Base-by-base conservation (phyloP, 768 basidiomycete genomes). In the Epithele typhae region DNA sequence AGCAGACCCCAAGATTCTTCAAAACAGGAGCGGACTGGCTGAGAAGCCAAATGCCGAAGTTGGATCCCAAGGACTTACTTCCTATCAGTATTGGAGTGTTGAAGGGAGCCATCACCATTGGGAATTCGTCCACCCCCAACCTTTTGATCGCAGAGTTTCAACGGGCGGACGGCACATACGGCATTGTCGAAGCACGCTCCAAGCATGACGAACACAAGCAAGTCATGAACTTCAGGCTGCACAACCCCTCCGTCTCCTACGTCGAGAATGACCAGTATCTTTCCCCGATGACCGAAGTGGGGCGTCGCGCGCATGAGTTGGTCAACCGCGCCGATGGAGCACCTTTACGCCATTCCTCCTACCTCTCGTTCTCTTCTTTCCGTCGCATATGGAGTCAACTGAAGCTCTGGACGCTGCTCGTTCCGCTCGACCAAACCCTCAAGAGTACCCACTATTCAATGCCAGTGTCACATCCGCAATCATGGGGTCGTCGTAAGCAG, bases 191-290 rank as follows among this genome's bases (percentile, higher is more conserved):
- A 51, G 92, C 94, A 10, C 78, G 82, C 46, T 96, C 92, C 2
- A 80, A 75, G 45, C 74, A 78, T 54, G 95, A 98, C 64, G 63
- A 83, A 17, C 89, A 94, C 68, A 95, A 92, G 63, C 84, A 91
- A 55, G 65, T 83, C 8, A 67, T 91, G 46, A 76, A 79, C 49
- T 68, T 95, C 55, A 84, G 72, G 52, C 88, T 97, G 56, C 72
- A 79, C 27, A 69, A 78, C 44, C 76, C 79, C 6, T 69, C 80
- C 2, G 63, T 92, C 17, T 78, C 78, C 47, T 77, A 82, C 48
- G 76, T 84, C 21, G 81, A 84, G 39, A 96, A 96, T 56, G 79
- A 83, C 22, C 78, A 82, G 50, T 93, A 83, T 63, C 74, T 76
- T 12, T 81, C 77, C 33, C 64, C 80, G 7, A 84, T 94, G 79